Percentiles rank a stretch among this genome's conserved stretches.
Conservation (phyloP, 2,329 filamentous ascomycete genomes). For the Didymellaceae sp. region DNA sequence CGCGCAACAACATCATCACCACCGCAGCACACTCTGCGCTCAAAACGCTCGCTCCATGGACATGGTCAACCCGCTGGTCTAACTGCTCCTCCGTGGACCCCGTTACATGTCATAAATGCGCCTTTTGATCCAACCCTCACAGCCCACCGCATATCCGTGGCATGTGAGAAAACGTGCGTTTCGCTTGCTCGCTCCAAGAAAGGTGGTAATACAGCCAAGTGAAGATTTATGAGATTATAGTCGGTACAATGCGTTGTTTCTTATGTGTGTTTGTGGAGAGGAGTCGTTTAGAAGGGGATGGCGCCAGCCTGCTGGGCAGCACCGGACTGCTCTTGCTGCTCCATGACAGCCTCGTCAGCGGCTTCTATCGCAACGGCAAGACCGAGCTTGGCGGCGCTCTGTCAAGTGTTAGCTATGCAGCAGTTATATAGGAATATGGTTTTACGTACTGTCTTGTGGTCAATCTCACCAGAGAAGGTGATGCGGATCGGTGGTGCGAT, state of each 20-base stretch:
- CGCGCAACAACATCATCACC: no score
- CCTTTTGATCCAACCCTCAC: constrained; percentile 41
- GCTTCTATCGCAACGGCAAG: constrained; percentile 76
- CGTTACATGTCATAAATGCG: constrained; percentile 33
- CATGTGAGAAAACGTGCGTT: constrained; percentile 30
- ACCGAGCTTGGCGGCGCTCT: constrained; percentile 96
- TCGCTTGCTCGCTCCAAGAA: constrained; percentile 40
- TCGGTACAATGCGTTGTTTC: constrained; percentile 32
- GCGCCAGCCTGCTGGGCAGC: constrained; percentile 36
- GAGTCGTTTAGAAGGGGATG: constrained; percentile 49
- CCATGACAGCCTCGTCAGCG: constrained; percentile 51
- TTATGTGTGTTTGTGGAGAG: constrained; percentile 12
- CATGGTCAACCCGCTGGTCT: constrained; percentile 14
- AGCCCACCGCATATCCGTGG: constrained; percentile 35
- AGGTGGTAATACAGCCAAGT: constrained; percentile 51
- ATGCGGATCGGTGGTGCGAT: constrained; percentile 91
- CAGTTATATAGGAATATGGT: background rate
- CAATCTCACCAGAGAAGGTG: constrained; percentile 95
- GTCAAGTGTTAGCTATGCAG: constrained; percentile 31
- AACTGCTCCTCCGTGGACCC: constrained; percentile 11
- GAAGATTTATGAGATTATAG: constrained; percentile 47
- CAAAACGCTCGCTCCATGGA: constrained; percentile 1
- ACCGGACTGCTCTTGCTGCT: constrained; percentile 46
- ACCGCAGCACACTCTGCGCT: constrained; percentile 15
- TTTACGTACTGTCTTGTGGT: constrained; percentile 84